Conservation (phyloP, 371 early-diverging fungal species). For the Dichotomocladium elegans region DNA sequence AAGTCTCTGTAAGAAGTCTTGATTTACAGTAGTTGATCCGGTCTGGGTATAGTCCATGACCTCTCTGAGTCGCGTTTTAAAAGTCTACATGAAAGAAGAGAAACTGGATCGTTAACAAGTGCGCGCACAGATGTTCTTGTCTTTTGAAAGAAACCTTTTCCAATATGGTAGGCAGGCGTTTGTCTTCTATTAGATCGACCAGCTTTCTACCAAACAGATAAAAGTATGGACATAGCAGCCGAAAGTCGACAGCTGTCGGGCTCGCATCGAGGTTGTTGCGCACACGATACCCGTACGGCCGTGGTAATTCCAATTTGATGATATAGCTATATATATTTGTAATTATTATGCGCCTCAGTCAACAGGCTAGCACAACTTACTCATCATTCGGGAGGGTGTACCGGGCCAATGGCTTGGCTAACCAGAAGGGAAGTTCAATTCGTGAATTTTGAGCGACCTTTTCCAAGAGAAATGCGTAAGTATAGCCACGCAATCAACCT, state of each 20-base stretch:
- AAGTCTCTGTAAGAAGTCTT: slow-evolving; percentile 36
- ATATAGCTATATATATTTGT: slow-evolving; percentile 12
- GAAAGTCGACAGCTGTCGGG: slow-evolving; percentile 34
- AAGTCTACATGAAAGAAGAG: slow-evolving; percentile 19
- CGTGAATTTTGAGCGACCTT: slow-evolving; percentile 20
- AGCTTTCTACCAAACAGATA: slow-evolving; percentile 39
- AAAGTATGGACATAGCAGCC: slow-evolving; percentile 36
- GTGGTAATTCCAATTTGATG: slow-evolving; percentile 34
- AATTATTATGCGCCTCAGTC: no score
- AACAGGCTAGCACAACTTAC: slow-evolving; percentile 3
- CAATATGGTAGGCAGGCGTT: slow-evolving; percentile 21
- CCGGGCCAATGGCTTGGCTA: slow-evolving; percentile 36
- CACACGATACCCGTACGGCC: slow-evolving; percentile 33
- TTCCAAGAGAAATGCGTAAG: not conserved
- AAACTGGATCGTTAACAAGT: not conserved
- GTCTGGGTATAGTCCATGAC: slow-evolving; percentile 42
- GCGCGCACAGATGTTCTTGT: not conserved
- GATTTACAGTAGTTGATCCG: slow-evolving; percentile 18
- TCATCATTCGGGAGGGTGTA: slow-evolving; percentile 11
- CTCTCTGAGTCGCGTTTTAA: slow-evolving; percentile 25
- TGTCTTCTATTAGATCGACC: slow-evolving; percentile 26
- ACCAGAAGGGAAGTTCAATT: slow-evolving; percentile 44
- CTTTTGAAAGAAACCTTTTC: slow-evolving; percentile 30
- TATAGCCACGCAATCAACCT: no score
- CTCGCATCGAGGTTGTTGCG: slow-evolving; percentile 39